These are phyloP conservation scores for Ogataea thermomethanolica DNA, from an alignment of 805 yeast genomes.

Conservation along the genomic window DNA sequence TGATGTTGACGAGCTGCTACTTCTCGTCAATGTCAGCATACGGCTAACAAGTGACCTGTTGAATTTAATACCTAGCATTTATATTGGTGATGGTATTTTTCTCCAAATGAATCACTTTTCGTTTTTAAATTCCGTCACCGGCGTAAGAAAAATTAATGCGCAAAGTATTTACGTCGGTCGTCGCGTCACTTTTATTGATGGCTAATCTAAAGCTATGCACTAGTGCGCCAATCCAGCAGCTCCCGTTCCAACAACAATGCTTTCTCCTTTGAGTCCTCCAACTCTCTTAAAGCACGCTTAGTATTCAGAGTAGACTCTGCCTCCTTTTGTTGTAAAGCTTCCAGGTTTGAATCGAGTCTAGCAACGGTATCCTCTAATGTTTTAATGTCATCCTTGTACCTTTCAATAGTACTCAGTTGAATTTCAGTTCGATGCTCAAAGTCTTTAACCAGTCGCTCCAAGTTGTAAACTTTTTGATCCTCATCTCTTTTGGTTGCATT, in stretches of 20 bases:
- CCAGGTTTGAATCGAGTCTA: conserved; percentile 43
- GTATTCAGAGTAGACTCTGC: conserved; percentile 41
- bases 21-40: conserved; percentile 16
- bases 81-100: background rate
- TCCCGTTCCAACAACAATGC: conserved; percentile 54
- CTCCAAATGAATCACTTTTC: conserved; percentile 6
- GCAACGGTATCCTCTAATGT: conserved; percentile 49
- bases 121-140: conserved; percentile 9
- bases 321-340: conserved; percentile 41
- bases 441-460: conserved; percentile 54
- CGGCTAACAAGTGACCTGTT: conserved; percentile 15
- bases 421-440: conserved; percentile 48
- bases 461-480: conserved; percentile 44
- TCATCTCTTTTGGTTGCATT: conserved; percentile 49
- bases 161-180: conserved; percentile 3
- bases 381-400: conserved; percentile 57
- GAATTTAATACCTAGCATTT: conserved; percentile 17
- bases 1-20: conserved; percentile 69
- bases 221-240: conserved; percentile 49
- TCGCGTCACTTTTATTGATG: background rate
- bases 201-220: conserved; percentile 3
- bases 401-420: conserved; percentile 46
- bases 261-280: conserved; percentile 50
- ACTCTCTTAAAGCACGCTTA: conserved; percentile 54
- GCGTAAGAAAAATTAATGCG: conserved; percentile 1